These are phyloP conservation scores for Lentinula lateritia DNA, from an alignment of 768 basidiomycete genomes.

Conservation along the genomic window DNA sequence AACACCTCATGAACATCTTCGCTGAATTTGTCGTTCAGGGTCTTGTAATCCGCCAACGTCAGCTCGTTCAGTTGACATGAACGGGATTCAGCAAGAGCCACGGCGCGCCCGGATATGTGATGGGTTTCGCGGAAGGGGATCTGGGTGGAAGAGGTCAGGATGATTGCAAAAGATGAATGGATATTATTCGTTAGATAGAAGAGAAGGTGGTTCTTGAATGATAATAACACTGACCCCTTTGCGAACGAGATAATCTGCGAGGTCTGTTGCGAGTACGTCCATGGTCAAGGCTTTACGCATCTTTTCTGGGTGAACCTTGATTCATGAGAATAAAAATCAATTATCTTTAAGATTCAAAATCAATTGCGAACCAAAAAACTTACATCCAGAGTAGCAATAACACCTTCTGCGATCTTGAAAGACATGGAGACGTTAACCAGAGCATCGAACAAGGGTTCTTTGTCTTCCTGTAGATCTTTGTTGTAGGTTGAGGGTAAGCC, in stretches of 20 bases:
- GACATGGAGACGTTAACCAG: constrained; percentile 87
- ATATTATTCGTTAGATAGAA: neutral
- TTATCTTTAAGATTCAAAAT: neutral
- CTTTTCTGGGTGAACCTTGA: constrained; percentile 79
- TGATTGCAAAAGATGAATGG: neutral
- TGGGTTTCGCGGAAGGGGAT: constrained; percentile 99
- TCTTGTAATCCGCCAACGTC: constrained; percentile 72
- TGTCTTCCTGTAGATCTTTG: constrained; percentile 98
- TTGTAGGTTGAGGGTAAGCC: constrained; percentile 98
- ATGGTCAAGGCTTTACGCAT: constrained; percentile 90
- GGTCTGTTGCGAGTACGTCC: constrained; percentile 98
- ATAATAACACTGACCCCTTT: constrained; percentile 71
- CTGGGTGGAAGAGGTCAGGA: constrained; percentile 30
- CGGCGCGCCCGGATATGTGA: constrained; percentile 94
- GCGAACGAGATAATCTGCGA: constrained; percentile 97
- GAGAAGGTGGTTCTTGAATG: neutral
- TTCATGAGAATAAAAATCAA: neutral
- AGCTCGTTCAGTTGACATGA: constrained; percentile 80
- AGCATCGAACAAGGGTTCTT: constrained; percentile 93
- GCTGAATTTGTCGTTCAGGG: constrained; percentile 69
- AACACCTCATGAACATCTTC: constrained; percentile 83
- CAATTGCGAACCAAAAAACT: constrained; percentile 15
- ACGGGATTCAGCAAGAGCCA: constrained; percentile 86
- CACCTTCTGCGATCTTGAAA: constrained; percentile 90
- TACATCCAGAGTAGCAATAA: constrained; percentile 85